Evolutionary conservation across 345 rosid genomes (phyloP).

Genomic region (Eucalyptus urophylla): DNA sequence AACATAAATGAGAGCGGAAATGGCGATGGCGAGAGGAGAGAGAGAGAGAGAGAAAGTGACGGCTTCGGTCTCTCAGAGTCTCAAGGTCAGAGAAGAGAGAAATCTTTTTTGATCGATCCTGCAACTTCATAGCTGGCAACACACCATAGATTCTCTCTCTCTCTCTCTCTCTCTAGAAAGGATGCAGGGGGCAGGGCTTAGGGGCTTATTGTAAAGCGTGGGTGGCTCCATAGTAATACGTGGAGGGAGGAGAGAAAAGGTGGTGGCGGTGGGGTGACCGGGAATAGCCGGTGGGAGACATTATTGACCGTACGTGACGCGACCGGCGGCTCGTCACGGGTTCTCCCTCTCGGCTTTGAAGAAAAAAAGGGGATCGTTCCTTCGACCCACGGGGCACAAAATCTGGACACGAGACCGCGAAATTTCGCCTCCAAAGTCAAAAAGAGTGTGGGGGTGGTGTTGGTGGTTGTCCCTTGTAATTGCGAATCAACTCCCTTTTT

Average conservation of each 20-base stretch:
- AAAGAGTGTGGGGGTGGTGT: background rate
- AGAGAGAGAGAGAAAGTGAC: slow-evolving; percentile 13
- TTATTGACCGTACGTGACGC: background rate
- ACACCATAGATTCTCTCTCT: slow-evolving; percentile 24
- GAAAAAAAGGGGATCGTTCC: background rate
- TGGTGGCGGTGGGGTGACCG: background rate
- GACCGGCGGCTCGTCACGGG: slow-evolving; percentile 34
- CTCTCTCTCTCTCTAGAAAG: background rate
- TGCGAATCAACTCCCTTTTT: background rate
- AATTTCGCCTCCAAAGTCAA: background rate
- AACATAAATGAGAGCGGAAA: background rate
- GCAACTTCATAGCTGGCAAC: slow-evolving; percentile 71
- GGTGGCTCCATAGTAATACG: background rate
- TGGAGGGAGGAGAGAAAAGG: background rate
- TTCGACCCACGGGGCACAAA: background rate
- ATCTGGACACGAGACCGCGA: background rate
- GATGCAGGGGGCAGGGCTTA: too few relatives aligned
- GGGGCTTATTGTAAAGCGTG: background rate
- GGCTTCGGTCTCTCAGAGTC: slow-evolving; percentile 69
- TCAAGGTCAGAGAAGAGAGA: background rate
- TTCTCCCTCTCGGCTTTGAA: background rate
- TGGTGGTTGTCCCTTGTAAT: background rate
- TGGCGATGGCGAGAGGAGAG: background rate
- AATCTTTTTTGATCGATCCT: slow-evolving; percentile 9
- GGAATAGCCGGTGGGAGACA: background rate